These are phyloP conservation scores for Lithocarpus polystachyus DNA, from an alignment of 306 rosid species.

Conservation along the genomic window DNA sequence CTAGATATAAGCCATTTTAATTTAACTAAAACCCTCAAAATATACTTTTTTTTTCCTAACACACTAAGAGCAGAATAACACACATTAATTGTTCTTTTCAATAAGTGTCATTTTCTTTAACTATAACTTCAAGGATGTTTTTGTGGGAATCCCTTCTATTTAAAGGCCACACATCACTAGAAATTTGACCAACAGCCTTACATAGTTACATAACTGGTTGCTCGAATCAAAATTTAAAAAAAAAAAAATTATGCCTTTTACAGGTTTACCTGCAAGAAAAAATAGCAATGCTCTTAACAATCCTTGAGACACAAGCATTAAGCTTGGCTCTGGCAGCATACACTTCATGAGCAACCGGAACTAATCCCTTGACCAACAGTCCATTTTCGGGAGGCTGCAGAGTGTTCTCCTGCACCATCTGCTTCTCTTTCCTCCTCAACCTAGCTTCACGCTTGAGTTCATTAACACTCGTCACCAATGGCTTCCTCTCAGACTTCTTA, in stretches of 20 bases:
- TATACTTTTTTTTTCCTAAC: neutral
- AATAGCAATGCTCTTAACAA: constrained; percentile 35
- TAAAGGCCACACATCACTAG: neutral
- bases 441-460: constrained; percentile 62
- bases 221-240: neutral
- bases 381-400: constrained; percentile 64
- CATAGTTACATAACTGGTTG: neutral
- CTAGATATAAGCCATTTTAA: neutral
- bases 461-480: constrained; percentile 43
- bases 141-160: neutral
- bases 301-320: constrained; percentile 42
- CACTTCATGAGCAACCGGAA: constrained; percentile 54
- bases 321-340: constrained; percentile 55
- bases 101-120: neutral
- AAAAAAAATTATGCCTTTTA: neutral
- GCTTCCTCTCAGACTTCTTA: constrained; percentile 58
- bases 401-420: constrained; percentile 38
- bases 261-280: constrained; percentile 49
- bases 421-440: constrained; percentile 47
- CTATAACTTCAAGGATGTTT: neutral
- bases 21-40: neutral
- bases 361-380: constrained; percentile 44
- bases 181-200: too few relatives aligned
- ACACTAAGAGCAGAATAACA: too few relatives aligned
- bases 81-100: neutral